Evolutionary conservation across 805 yeast species (phyloP), one percentile per base, ranked within the genome.

Genomic region (Wickerhamomyces canadensis): DNA sequence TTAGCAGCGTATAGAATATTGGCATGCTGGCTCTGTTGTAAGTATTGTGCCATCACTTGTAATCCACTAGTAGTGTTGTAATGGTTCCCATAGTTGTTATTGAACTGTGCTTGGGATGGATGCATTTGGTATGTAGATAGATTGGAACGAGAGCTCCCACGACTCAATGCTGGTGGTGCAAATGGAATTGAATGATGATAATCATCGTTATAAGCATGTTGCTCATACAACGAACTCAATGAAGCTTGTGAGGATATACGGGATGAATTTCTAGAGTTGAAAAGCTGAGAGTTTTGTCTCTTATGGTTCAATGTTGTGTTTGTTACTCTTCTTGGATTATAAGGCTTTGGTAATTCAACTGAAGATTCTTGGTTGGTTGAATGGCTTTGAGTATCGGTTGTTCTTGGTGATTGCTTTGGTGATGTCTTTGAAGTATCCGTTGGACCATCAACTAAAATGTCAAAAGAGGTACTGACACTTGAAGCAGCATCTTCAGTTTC

Each of bases 21-120:
- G 10, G 81, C 80, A 42, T 77, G 81, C 48, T 79, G 84, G 6
- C 80, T 65, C 54, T 78, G 83, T n/a, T 85, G 84, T 47, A 82
- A 64, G 52, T 81, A 82, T 52, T 81, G 87, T 0, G 86, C 81
- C 86, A 82, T 80, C 11, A 82, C 85, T 48, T 78, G 83, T 0
- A 84, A 77, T 3, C 88, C 87, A 6, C 80, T 68, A 10, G 53
- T 50, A 10, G 47, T 31, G 8, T 34, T 40, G 15, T 31, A 36
- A n/a, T 19, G 6, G 21, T 27, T 17, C 5, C 21, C 21, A 8
- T 13, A 9, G 5, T 10, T 10, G 10, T 21, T 21, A 21, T 10
- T 21, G 23, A 21, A 21, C 23, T 21, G 23, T 7, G 23, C 23
- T 17, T 7, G n/a, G n/a, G n/a, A n/a, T n/a, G n/a, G n/a, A n/a